Percentiles rank a stretch among this genome's conserved stretches.
Evolutionary conservation across 129 eudicot species (phyloP).

Genomic region (Cynara cardunculus): DNA sequence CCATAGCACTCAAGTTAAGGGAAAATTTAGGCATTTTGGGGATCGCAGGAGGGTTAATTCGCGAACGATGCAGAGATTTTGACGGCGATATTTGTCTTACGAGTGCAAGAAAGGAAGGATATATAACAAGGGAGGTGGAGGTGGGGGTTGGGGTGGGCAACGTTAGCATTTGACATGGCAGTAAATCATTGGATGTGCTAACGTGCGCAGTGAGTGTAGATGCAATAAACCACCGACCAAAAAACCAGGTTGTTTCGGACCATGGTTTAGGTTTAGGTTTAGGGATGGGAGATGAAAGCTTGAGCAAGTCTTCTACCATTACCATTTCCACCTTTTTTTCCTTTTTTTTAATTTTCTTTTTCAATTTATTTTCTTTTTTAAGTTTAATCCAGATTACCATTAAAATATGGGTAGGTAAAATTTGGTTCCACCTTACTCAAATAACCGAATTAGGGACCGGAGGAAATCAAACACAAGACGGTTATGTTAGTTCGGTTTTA

Average conservation of each 20-base stretch:
- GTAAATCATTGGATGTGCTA: neutral
- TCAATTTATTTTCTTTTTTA: too few species aligned
- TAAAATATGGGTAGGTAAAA: neutral
- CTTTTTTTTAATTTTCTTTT: neutral
- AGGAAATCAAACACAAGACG: neutral
- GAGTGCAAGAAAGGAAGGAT: neutral
- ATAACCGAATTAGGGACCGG: neutral
- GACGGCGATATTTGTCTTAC: neutral
- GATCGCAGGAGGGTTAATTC: conserved; percentile 1
- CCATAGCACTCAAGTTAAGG: neutral
- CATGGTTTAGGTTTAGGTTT: neutral
- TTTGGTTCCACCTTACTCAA: neutral
- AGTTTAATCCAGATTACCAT: neutral
- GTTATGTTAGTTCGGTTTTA: neutral
- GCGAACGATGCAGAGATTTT: conserved; percentile 5
- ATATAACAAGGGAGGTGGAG: neutral
- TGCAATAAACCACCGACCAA: neutral
- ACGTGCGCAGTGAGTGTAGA: neutral
- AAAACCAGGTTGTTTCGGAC: neutral
- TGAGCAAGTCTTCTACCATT: neutral
- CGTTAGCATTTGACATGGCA: conserved; percentile 1
- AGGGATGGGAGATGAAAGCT: neutral
- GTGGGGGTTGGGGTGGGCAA: conserved; percentile 3
- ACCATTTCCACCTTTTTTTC: neutral
- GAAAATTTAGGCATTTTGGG: neutral